Evolutionary conservation across 345 rosid genomes (phyloP).

Genomic region (Mallotus nudiflorus): DNA sequence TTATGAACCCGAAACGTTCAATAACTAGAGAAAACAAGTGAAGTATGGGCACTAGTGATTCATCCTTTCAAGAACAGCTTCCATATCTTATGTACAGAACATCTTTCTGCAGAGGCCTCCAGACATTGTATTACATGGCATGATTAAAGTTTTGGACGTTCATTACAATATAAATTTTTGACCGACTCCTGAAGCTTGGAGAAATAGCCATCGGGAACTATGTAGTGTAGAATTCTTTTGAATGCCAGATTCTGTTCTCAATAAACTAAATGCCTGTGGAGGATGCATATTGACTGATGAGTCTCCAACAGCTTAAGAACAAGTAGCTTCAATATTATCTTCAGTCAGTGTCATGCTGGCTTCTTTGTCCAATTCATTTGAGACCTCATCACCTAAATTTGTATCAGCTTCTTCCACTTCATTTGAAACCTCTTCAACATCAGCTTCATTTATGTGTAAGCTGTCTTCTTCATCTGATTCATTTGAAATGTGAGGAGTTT

Average conservation of each 20-base stretch:
- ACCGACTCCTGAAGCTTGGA: too few species aligned
- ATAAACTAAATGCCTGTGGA: neutral
- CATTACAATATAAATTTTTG: too few species aligned
- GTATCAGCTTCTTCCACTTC: too few species aligned
- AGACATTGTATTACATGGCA: too few species aligned
- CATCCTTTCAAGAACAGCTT: neutral
- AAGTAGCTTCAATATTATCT: neutral
- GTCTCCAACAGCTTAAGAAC: neutral
- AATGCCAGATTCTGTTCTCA: neutral
- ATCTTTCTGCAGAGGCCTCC: neutral
- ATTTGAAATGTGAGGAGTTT: neutral
- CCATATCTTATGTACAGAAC: neutral
- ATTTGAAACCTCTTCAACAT: too few species aligned
- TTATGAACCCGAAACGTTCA: too few species aligned
- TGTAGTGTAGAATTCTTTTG: neutral
- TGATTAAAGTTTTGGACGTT: neutral
- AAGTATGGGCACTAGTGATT: too few species aligned
- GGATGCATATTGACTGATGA: neutral
- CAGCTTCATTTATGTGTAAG: neutral
- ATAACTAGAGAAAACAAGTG: too few species aligned
- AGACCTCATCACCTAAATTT: neutral
- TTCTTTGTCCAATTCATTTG: slow-evolving; percentile 7
- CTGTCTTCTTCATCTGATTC: slow-evolving; percentile 5
- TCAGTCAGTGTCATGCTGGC: neutral
- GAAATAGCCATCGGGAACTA: too few species aligned